Evolutionary conservation across 1,284 basidiomycete genomes (phyloP).

Genomic region (Sphagnurus paluster): DNA sequence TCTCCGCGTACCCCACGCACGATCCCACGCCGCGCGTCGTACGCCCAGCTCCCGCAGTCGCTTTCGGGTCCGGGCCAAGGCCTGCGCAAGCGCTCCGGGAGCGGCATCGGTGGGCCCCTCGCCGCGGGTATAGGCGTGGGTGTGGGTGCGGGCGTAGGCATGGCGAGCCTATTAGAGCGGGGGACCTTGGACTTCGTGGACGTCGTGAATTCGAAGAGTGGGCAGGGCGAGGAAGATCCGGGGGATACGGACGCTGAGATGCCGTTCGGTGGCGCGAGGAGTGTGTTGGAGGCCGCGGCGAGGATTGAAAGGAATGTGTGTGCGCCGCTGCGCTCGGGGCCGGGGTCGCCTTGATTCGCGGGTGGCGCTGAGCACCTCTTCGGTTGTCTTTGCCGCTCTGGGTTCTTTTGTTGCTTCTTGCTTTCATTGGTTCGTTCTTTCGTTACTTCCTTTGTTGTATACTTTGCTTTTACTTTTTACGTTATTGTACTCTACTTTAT

Average conservation of each 20-base stretch:
- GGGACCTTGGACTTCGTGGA: constrained; percentile 11
- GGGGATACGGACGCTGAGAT: constrained; percentile 9
- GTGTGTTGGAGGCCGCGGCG: constrained; percentile 32
- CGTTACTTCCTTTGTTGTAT: no score
- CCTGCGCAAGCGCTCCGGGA: constrained; percentile 29
- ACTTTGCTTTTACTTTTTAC: background rate
- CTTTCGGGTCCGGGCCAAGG: no score
- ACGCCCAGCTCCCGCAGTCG: constrained; percentile 18
- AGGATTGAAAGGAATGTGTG: constrained; percentile 27
- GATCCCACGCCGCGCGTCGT: constrained; percentile 21
- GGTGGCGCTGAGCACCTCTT: no score
- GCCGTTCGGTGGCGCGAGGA: constrained; percentile 9
- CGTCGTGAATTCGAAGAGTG: no score
- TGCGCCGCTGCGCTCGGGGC: constrained; percentile 1
- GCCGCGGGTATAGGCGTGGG: constrained; percentile 8
- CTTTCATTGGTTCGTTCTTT: no score
- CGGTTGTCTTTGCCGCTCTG: no score
- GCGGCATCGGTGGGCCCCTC: constrained; percentile 20
- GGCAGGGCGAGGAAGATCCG: background rate
- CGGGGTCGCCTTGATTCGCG: constrained; percentile 16
- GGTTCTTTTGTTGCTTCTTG: no score
- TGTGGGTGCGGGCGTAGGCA: constrained; percentile 17
- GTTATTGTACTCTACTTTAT: background rate
- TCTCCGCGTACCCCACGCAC: constrained; percentile 5
- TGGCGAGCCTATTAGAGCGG: constrained; percentile 12